Base-by-base conservation (phyloP, 345 rosid species). In the Sonneratia alba region DNA sequence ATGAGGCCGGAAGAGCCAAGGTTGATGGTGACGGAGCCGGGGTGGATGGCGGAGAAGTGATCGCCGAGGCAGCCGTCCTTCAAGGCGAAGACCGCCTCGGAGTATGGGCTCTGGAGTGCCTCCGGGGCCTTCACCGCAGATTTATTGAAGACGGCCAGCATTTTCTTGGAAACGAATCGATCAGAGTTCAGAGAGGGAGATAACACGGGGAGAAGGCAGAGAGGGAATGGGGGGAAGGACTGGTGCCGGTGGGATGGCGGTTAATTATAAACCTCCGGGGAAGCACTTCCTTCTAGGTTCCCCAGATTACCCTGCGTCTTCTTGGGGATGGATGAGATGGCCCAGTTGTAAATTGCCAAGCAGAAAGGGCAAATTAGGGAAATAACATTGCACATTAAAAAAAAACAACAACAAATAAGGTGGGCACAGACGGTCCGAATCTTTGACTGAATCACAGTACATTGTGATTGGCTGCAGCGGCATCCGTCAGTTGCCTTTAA, bases 61-160 rank as follows among this genome's bases (percentile, higher is more conserved):
- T 83, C 82, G 3, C 85, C 83, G 84, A 95, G 82, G 69, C 78
- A 81, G 10, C 85, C 90, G 78, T 90, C 86, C 83, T 89, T 87
- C 70, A 90, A 83, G 15, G 97, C 92, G 43, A 80, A 76, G 7
- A 74, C 79, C 0, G 90, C 62, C 64, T 75, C 87, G 9, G 89
- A 64, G 32, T 84, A 81, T 0, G 87, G 94, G 76, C 80, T 87
- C 80, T 77, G 86, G 5, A 95, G 83, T 27, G 86, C 97, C 49
- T 87, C 92, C 0, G 98, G 99, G 73, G 86, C 80, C 80, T 89
- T 90, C 0, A 88, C 98, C 79, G 89, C 96, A 61, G 93, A 80
- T 64, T 89, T 92, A 64, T 95, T 91, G 71, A 95, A 95, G 22
- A 95, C 86, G 27, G 97, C 99, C 76, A 95, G 49, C 99, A 95